Base-by-base conservation (phyloP, 345 rosid genomes). In the Leavenworthia alabamica region DNA sequence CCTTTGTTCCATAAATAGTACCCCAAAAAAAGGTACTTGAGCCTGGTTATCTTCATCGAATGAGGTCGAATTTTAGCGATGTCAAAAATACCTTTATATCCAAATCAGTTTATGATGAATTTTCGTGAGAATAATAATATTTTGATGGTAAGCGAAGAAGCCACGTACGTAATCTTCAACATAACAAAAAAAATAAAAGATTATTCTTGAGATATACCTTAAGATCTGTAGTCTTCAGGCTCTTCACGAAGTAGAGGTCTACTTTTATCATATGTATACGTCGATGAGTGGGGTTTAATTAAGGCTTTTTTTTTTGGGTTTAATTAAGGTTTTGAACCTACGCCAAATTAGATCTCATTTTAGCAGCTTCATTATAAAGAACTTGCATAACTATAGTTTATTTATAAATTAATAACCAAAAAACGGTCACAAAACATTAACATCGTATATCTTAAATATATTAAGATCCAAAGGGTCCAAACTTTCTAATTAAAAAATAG, bases 31-130 rank as follows among this genome's bases (percentile, higher is more conserved):
- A n/a, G n/a, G n/a, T n/a, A 26, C 37, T 36, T 45, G 31, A 53
- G 47, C 24, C 46, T n/a, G n/a, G n/a, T 45, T 45, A 45, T 61
- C 68, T 11, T 70, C 56, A 58, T 69, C 62, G 73, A 69, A 61
- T 69, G 26, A 53, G 14, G 61, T 69, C 56, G 22, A 44, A 61
- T 5, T 43, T 52, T 19, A 27, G 35, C 17, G 4, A 35, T 62
- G 56, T 54, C 51, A 54, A 62, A 36, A 36, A 62, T 14, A 53
- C 52, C 22, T 51, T 50, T 68, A 60, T 61, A 24, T 17, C 20
- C 22, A 57, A 47, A 48, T 57, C 43, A 14, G 48, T 37, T 19
- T 37, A 40, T 37, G 56, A 24, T 55, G 47, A 16, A 42, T 28
- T 44, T 54, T 55, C 0, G 40, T 36, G 64, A 46, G 41, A 35